phyloP scores from a whole-genome alignment of 1,284 basidiomycete genomes.

The Melampsora larici-populina region DNA sequence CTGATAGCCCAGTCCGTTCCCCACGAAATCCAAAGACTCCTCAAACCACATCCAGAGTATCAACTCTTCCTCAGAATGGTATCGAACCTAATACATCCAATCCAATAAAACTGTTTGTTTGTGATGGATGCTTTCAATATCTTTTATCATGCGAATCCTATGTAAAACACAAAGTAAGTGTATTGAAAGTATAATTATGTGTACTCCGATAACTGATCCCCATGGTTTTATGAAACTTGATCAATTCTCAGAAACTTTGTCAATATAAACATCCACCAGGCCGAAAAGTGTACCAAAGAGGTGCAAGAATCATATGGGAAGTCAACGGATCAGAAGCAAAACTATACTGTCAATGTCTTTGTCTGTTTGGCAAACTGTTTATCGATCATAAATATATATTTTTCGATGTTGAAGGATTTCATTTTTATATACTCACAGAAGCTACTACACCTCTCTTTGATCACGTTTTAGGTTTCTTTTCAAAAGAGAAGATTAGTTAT shows the following conservation, averaged over 20 bases:
- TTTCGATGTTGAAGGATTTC: constrained; percentile 68
- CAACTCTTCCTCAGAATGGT: background rate
- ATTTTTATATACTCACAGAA: constrained; percentile 91
- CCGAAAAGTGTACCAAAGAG: constrained; percentile 81
- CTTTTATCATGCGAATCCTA: constrained; percentile 71
- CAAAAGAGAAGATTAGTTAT: constrained; percentile 89
- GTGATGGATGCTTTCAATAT: constrained; percentile 95
- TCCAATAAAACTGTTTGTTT: constrained; percentile 68
- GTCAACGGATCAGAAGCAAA: constrained; percentile 83
- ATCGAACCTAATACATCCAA: background rate
- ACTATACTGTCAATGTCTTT: constrained; percentile 93
- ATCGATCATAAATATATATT: constrained; percentile 97
- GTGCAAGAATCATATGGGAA: constrained; percentile 89
- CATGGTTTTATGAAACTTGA: background rate
- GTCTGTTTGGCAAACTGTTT: constrained; percentile 96
- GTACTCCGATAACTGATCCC: background rate
- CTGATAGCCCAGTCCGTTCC: background rate
- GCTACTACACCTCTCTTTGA: constrained; percentile 68
- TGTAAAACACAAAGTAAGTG: constrained; percentile 69
- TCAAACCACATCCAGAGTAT: background rate
- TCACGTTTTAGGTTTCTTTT: constrained; percentile 89
- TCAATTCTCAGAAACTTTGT: constrained; percentile 65
- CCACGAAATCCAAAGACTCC: background rate
- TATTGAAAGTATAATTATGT: background rate
- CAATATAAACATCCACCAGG: constrained; percentile 75